Evolutionary conservation across 108 stramenopile genomes (phyloP), one percentile per base, ranked within the genome.

Genomic region (Aurantiochytrium sp.): DNA sequence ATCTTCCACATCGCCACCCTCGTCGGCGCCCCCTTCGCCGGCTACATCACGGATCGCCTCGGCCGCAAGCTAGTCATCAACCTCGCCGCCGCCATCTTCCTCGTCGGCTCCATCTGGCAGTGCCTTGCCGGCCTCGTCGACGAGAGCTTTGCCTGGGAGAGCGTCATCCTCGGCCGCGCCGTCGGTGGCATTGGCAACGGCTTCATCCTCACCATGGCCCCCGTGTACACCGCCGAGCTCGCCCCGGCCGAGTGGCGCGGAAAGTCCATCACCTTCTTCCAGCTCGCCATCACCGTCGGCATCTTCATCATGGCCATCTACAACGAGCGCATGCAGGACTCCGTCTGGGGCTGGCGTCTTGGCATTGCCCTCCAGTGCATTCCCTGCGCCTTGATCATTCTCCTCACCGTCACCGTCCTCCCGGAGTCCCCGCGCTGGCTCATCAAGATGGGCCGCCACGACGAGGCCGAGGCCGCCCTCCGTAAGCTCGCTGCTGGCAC

Each of bases 311-410:
- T 65, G 54, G 86, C 86, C 22, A 39, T 37, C 21, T 17, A 32
- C 86, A 55, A 55, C 86, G 55, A 86, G 55, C 36, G 27, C 22
- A 54, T 54, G 15, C 17, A 54, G 55, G 86, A 54, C 24, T 54
- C 30, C 19, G 30, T 4, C 4, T 87, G 31, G 34, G 55, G 31
- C 31, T 87, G 34, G 55, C 86, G 86, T 27, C 86, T 37, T 87
- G 86, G 86, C 59, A 81, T 81, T 81, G 73, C 73, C 6, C 73
- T 81, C 30, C 73, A 81, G 73, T 81, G 73, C 73, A 81, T 81
- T 24, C 73, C 73, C n/a, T 81, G 73, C 45, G 21, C 24, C 30
- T 27, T 81, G 24, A 81, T 42, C 73, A 81, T 81, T n/a, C 36
- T 81, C 27, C 12, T 81, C 10, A 48, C 73, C 30, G 12, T 81